A percentile compares a stretch with the other conserved stretches of the same genome.
These are phyloP conservation scores for Xylaria sp. DNA, from an alignment of 2,329 filamentous ascomycete species.

Conservation along the genomic window DNA sequence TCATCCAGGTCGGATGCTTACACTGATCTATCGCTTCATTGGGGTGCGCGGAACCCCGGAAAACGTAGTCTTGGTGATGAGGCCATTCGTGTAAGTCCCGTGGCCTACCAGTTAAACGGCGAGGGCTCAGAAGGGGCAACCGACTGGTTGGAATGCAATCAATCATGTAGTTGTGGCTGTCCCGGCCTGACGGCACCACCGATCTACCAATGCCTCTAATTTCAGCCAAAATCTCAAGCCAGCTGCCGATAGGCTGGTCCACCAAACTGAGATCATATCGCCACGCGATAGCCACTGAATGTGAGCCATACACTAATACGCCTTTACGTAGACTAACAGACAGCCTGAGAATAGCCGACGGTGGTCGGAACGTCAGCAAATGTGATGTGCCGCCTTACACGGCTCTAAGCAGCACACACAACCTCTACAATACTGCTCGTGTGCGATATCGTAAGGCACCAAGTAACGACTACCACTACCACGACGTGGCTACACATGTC, in stretches of 20 bases:
- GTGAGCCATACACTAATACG: constrained; percentile 20
- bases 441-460: constrained; percentile 28
- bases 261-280: constrained; percentile 22
- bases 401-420: constrained; percentile 12
- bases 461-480: constrained; percentile 18
- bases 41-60: constrained; percentile 9
- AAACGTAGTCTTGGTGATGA: constrained; percentile 7
- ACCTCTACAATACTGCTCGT: constrained; percentile 20
- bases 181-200: constrained; percentile 36
- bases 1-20: constrained; percentile 19
- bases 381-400: constrained; percentile 30
- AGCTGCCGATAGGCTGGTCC: constrained; percentile 27
- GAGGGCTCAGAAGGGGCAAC: constrained; percentile 1
- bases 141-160: constrained; percentile 28
- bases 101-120: constrained; percentile 22
- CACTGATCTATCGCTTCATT: constrained; percentile 15
- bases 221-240: constrained; percentile 29
- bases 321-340: constrained; percentile 2
- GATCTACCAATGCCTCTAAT: constrained; percentile 30
- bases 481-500: constrained; percentile 27
- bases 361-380: constrained; percentile 26
- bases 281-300: constrained; percentile 18
- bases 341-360: constrained; percentile 32
- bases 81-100: constrained; percentile 15
- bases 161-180: constrained; percentile 33